phyloP scores from a whole-genome alignment of 768 basidiomycete species.

The Sutorius australiensis region DNA sequence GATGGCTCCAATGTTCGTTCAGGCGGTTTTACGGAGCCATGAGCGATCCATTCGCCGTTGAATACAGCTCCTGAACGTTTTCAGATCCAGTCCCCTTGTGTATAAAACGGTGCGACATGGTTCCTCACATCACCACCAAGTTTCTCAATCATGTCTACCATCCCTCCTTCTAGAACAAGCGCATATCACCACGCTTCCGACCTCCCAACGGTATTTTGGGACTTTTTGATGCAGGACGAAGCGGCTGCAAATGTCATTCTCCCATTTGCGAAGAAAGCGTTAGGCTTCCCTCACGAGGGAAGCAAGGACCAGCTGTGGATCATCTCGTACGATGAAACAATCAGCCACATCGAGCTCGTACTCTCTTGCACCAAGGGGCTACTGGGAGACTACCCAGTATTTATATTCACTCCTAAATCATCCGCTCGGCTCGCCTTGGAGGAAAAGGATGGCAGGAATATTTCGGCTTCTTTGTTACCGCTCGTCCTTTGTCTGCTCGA shows the following conservation, averaged over 20 bases:
- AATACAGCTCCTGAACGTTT: neutral
- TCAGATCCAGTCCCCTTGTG: neutral
- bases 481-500: constrained; percentile 41
- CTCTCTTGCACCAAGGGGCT: constrained; percentile 55
- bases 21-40: neutral
- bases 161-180: neutral
- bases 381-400: constrained; percentile 62
- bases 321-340: constrained; percentile 16
- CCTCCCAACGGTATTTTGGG: constrained; percentile 30
- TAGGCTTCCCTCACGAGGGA: constrained; percentile 1
- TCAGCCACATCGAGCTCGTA: constrained; percentile 36
- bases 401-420: constrained; percentile 51
- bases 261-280: constrained; percentile 36
- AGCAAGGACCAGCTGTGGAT: constrained; percentile 31
- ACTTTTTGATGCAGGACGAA: constrained; percentile 27
- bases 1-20: constrained; percentile 17
- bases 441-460: constrained; percentile 16
- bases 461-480: constrained; percentile 38
- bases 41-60: neutral
- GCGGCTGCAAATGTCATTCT: constrained; percentile 38
- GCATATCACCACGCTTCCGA: constrained; percentile 6
- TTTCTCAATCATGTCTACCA: constrained; percentile 21
- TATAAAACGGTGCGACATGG: constrained; percentile 9
- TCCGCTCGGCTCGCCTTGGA: constrained; percentile 33
- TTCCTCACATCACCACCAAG: constrained; percentile 12